Conservation (phyloP, 768 basidiomycete species). For the Amyloporia xantha region DNA sequence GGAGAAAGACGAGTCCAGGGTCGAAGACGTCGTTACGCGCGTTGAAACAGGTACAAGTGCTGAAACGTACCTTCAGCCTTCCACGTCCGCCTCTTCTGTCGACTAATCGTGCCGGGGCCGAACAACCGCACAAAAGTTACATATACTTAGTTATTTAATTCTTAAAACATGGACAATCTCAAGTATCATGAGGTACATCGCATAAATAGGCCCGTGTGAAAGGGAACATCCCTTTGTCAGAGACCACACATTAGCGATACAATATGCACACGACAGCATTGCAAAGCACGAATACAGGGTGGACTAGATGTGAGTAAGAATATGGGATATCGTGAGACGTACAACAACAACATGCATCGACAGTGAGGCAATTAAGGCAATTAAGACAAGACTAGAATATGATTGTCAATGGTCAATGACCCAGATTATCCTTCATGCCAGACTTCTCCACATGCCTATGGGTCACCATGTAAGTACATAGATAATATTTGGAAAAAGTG, state of each 20-base stretch:
- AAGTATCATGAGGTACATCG: no score
- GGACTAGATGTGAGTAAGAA: conserved; percentile 1
- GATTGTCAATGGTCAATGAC: conserved; percentile 2
- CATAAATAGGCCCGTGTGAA: no score
- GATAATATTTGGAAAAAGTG: neutral
- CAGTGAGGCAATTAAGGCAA: conserved; percentile 11
- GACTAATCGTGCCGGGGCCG: no score
- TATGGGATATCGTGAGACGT: neutral
- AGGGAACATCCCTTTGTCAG: no score
- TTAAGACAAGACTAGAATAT: conserved; percentile 16
- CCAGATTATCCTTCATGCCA: conserved; percentile 35
- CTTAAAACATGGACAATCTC: neutral
- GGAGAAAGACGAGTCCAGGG: conserved; percentile 45
- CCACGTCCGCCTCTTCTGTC: neutral
- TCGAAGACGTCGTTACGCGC: conserved; percentile 30
- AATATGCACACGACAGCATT: conserved; percentile 11
- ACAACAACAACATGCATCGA: conserved; percentile 2
- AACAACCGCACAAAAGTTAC: neutral
- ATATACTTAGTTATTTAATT: neutral
- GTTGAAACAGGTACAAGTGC: conserved; percentile 11
- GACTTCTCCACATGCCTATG: conserved; percentile 77
- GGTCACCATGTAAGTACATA: conserved; percentile 17
- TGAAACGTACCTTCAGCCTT: conserved; percentile 6
- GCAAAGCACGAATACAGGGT: conserved; percentile 2
- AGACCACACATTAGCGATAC: conserved; percentile 1